Conservation (phyloP, 1,139 yeast genomes). For the Casaregolazyma suthepensis region DNA sequence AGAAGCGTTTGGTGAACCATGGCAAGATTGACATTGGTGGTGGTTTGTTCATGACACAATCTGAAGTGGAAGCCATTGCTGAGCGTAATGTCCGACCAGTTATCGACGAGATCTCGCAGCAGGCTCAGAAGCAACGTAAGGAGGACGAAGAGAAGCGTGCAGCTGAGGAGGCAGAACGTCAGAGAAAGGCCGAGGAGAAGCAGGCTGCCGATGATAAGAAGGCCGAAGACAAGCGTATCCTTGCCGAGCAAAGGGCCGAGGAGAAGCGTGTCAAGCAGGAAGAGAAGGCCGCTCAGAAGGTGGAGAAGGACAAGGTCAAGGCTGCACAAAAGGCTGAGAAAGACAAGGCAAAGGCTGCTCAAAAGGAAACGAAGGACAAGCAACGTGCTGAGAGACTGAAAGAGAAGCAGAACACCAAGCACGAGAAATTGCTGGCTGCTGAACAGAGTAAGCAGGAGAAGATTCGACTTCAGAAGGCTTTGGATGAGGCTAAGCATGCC, state of each 20-base stretch:
- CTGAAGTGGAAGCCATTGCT: conserved; percentile 80
- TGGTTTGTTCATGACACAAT: conserved; percentile 70
- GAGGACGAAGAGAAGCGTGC: conserved; percentile 56
- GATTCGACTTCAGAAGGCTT: conserved; percentile 20
- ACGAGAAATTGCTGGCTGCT: conserved; percentile 10
- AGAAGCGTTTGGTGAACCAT: conserved; percentile 45
- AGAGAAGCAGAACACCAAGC: conserved; percentile 19
- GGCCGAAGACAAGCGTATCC: conserved; percentile 21
- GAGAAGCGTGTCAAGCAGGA: conserved; percentile 23
- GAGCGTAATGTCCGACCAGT: conserved; percentile 77
- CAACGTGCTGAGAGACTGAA: conserved; percentile 19
- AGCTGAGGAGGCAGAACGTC: conserved; percentile 15
- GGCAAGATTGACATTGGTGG: conserved; percentile 82
- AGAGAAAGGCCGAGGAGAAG: conserved; percentile 13
- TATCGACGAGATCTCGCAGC: conserved; percentile 62
- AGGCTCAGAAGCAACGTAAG: conserved; percentile 68
- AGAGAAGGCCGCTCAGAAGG: conserved; percentile 18
- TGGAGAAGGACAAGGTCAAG: conserved; percentile 15
- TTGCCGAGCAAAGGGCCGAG: conserved; percentile 25
- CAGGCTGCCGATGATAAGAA: conserved; percentile 1
- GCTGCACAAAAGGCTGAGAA: conserved; percentile 20
- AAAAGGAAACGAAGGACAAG: conserved; percentile 15
- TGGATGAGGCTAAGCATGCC: conserved; percentile 26
- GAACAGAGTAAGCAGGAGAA: conserved; percentile 16
- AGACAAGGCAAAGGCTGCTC: conserved; percentile 16